Evolutionary conservation across 2,329 filamentous ascomycete species (phyloP).

Genomic region (Zymoseptoria tritici): DNA sequence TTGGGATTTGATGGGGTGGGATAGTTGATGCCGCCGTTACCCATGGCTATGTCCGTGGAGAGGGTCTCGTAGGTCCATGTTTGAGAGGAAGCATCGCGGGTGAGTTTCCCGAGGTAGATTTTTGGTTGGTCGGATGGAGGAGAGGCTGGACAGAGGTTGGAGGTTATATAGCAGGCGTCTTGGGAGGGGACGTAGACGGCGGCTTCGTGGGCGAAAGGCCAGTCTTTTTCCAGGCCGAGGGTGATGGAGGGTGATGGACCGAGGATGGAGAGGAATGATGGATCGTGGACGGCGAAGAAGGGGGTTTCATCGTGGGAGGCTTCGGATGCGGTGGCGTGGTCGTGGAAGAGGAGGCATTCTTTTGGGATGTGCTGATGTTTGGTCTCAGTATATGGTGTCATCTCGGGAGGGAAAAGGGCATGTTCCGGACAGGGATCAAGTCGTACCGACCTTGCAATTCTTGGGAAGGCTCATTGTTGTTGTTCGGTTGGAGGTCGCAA

Average conservation of each 20-base stretch:
- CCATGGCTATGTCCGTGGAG: slow-evolving; percentile 34
- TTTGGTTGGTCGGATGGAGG: slow-evolving; percentile 2
- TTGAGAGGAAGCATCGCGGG: slow-evolving; percentile 11
- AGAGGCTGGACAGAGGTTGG: slow-evolving; percentile 25
- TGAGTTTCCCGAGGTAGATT: slow-evolving; percentile 24
- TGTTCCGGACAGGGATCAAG: background rate
- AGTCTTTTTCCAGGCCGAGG: slow-evolving; percentile 19
- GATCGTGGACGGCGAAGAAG: slow-evolving; percentile 24
- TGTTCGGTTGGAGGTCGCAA: background rate
- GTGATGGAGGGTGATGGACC: slow-evolving; percentile 17
- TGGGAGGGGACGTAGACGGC: slow-evolving; percentile 28
- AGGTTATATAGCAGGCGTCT: slow-evolving; percentile 37
- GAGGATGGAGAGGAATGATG: slow-evolving; percentile 21
- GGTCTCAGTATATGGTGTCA: background rate
- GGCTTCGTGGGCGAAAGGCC: slow-evolving; percentile 34
- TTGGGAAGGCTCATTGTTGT: slow-evolving; percentile 9
- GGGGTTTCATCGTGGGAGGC: slow-evolving; percentile 10
- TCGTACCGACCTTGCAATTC: slow-evolving; percentile 13
- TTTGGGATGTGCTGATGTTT: slow-evolving; percentile 8
- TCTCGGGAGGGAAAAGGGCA: too few relatives aligned
- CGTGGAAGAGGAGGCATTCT: background rate
- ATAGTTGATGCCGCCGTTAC: slow-evolving; percentile 46
- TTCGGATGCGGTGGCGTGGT: slow-evolving; percentile 4
- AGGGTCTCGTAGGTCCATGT: slow-evolving; percentile 40
- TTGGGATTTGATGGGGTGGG: slow-evolving; percentile 11